Conservation (phyloP, 1,284 basidiomycete genomes). For the Pascua sp. region DNA sequence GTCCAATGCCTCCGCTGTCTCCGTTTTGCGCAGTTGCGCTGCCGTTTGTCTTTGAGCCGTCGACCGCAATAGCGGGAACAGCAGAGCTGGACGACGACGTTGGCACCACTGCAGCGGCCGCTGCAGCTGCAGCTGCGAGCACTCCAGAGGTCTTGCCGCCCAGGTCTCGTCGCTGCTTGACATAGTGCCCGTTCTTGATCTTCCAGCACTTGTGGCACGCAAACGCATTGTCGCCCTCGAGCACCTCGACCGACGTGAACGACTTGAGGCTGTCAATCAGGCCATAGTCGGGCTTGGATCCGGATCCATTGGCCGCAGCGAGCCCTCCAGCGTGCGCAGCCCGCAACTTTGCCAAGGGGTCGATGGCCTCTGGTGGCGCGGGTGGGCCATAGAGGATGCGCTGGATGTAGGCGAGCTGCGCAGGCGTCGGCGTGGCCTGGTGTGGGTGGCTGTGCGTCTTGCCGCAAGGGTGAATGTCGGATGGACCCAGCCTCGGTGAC, state of each 20-base stretch:
- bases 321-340: slow-evolving; percentile 32
- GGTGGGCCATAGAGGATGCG: slow-evolving; percentile 43
- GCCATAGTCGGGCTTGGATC: slow-evolving; percentile 29
- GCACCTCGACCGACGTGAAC: slow-evolving; percentile 84
- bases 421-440: slow-evolving; percentile 38
- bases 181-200: slow-evolving; percentile 44
- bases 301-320: slow-evolving; percentile 1
- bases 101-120: not conserved
- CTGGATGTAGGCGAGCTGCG: slow-evolving; percentile 50
- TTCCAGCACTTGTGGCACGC: slow-evolving; percentile 92
- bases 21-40: too few relatives aligned
- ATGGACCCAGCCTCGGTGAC: too few relatives aligned
- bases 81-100: not conserved
- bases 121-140: slow-evolving; percentile 14
- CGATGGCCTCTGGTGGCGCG: slow-evolving; percentile 15
- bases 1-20: too few relatives aligned
- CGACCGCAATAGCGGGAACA: too few relatives aligned
- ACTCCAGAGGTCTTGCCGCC: slow-evolving; percentile 14
- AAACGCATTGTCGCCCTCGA: slow-evolving; percentile 91
- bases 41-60: too few relatives aligned
- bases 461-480: not conserved
- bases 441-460: slow-evolving; percentile 9
- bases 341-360: slow-evolving; percentile 40
- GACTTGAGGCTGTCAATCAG: slow-evolving; percentile 64
- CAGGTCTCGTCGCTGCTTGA: slow-evolving; percentile 3